Percentiles rank a stretch among this genome's conserved stretches.
phyloP scores from a whole-genome alignment of 495 filamentous ascomycete genomes.

The Penicillium ucsense region DNA sequence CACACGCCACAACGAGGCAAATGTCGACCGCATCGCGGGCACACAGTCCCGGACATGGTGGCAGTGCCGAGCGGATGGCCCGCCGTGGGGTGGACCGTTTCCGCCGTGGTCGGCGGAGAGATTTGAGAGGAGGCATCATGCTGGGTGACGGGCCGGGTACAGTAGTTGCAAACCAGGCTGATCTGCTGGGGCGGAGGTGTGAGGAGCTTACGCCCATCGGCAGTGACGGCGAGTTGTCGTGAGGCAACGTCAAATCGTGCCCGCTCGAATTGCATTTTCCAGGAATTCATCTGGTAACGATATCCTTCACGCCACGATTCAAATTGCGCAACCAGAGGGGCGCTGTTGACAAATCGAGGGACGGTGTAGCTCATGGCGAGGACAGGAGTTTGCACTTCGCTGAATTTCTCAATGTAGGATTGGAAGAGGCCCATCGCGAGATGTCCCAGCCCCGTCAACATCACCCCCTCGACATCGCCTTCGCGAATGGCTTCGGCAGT shows the following conservation, averaged over 20 bases:
- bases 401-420: conserved; percentile 76
- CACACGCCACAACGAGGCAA: conserved; percentile 87
- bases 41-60: conserved; percentile 47
- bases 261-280: conserved; percentile 55
- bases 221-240: conserved; percentile 51
- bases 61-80: conserved; percentile 30
- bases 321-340: conserved; percentile 44
- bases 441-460: conserved; percentile 78
- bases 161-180: conserved; percentile 75
- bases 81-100: conserved; percentile 28
- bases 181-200: conserved; percentile 63
- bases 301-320: conserved; percentile 75
- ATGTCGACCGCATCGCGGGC: conserved; percentile 77
- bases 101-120: conserved; percentile 20
- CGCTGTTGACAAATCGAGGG: conserved; percentile 71
- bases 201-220: conserved; percentile 54
- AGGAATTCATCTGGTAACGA: conserved; percentile 67
- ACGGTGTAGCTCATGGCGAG: conserved; percentile 72
- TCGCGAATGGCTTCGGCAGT: conserved; percentile 53
- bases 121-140: conserved; percentile 30
- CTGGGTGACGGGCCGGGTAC: conserved; percentile 47
- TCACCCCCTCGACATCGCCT: conserved; percentile 81
- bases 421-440: conserved; percentile 73
- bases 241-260: conserved; percentile 49
- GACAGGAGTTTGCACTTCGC: conserved; percentile 83